These are phyloP conservation scores for Aspergillus hiratsukae DNA, from an alignment of 2,329 filamentous ascomycete species.

Conservation along the genomic window DNA sequence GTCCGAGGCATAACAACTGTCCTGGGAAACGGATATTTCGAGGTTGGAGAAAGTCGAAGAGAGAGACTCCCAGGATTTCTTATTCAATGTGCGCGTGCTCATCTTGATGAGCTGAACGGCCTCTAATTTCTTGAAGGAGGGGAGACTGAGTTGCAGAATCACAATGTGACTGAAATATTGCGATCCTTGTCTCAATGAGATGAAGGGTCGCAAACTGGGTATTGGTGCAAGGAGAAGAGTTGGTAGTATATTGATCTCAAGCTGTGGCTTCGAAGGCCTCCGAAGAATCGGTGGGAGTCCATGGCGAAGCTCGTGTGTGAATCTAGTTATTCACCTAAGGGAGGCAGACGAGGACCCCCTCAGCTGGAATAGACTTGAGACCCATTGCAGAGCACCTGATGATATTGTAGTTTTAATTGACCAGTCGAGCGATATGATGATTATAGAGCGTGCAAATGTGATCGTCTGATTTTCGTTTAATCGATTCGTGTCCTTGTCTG, in stretches of 20 bases:
- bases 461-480: background rate
- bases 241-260: slow-evolving; percentile 8
- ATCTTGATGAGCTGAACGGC: slow-evolving; percentile 18
- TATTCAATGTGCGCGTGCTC: slow-evolving; percentile 22
- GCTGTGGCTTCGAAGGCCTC: slow-evolving; percentile 30
- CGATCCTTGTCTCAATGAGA: background rate
- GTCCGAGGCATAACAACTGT: slow-evolving; percentile 39
- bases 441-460: slow-evolving; percentile 8
- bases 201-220: background rate
- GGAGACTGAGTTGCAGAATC: background rate
- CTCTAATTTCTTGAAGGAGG: background rate
- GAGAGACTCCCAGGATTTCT: slow-evolving; percentile 35
- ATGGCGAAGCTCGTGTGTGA: slow-evolving; percentile 25
- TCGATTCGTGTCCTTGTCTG: slow-evolving; percentile 3
- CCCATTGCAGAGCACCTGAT: slow-evolving; percentile 19
- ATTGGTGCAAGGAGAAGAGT: slow-evolving; percentile 4
- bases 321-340: slow-evolving; percentile 24
- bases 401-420: slow-evolving; percentile 11
- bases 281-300: slow-evolving; percentile 24
- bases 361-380: slow-evolving; percentile 16
- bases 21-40: slow-evolving; percentile 36
- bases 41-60: slow-evolving; percentile 33
- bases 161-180: background rate
- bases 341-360: slow-evolving; percentile 23
- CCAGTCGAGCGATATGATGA: slow-evolving; percentile 2